phyloP scores from a whole-genome alignment of 345 rosid species.

The Chamaenerion angustifolium region DNA sequence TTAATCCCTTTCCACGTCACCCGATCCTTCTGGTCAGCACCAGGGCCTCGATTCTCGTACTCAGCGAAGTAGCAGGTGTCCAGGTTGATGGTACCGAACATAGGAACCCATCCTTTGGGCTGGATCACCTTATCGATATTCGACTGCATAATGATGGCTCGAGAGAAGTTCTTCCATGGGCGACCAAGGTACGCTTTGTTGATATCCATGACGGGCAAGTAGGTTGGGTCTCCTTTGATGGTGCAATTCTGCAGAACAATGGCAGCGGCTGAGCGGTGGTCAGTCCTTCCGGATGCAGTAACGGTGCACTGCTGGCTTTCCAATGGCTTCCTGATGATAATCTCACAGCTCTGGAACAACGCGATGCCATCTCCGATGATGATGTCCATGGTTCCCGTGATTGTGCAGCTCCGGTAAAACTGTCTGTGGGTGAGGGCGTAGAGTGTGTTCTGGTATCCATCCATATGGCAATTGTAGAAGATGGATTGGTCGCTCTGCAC shows the following conservation, averaged over 20 bases:
- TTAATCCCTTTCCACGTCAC: conserved; percentile 49
- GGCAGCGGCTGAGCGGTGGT: conserved; percentile 27
- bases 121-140: conserved; percentile 35
- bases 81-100: conserved; percentile 31
- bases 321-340: conserved; percentile 39
- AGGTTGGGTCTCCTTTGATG: conserved; percentile 28
- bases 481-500: conserved; percentile 36
- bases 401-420: conserved; percentile 58
- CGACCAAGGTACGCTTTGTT: conserved; percentile 59
- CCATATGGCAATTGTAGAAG: conserved; percentile 43
- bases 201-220: conserved; percentile 16
- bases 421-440: conserved; percentile 56
- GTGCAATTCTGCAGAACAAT: conserved; percentile 50
- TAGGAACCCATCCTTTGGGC: conserved; percentile 51
- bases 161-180: conserved; percentile 51
- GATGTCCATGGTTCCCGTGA: conserved; percentile 60
- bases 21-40: conserved; percentile 26
- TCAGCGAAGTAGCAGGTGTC: conserved; percentile 48
- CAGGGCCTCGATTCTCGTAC: conserved; percentile 44
- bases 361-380: conserved; percentile 47
- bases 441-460: conserved; percentile 60
- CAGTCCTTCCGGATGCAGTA: conserved; percentile 54
- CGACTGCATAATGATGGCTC: conserved; percentile 45
- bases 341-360: conserved; percentile 49
- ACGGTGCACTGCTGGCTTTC: conserved; percentile 33